Percentiles rank a stretch among this genome's conserved stretches.
Evolutionary conservation across 176 grass and related monocot species (phyloP).

Genomic region (Pontederia paniculata): DNA sequence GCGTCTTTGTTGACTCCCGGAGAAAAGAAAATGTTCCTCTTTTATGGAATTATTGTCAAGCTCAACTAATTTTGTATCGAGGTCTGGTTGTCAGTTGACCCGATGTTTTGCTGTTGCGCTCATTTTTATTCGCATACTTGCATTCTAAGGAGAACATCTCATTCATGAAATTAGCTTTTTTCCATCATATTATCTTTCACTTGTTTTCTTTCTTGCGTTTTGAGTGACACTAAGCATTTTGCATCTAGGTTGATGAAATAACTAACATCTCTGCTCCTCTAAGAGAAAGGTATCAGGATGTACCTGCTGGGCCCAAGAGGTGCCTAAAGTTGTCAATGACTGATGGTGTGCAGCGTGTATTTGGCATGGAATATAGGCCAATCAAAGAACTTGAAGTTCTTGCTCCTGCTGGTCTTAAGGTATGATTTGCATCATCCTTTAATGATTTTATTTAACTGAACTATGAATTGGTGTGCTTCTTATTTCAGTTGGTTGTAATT

Average conservation of each 20-base stretch:
- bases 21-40: too few relatives aligned
- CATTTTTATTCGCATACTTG: too few relatives aligned
- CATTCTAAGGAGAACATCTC: too few relatives aligned
- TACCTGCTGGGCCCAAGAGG: conserved; percentile 48
- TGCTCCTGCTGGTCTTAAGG: conserved; percentile 87
- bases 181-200: neutral
- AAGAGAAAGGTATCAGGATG: conserved; percentile 67
- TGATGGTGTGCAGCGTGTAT: conserved; percentile 57
- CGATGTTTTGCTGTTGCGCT: too few relatives aligned
- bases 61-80: too few relatives aligned
- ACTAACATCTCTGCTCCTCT: conserved; percentile 66
- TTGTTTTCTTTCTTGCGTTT: neutral
- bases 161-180: neutral
- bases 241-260: conserved; percentile 78
- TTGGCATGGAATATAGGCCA: conserved; percentile 84
- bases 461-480: too few relatives aligned
- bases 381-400: conserved; percentile 79
- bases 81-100: too few relatives aligned
- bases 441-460: neutral
- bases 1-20: neutral
- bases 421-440: conserved; percentile 21
- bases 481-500: too few relatives aligned
- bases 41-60: too few relatives aligned
- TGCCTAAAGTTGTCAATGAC: conserved; percentile 91
- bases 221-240: too few relatives aligned